Evolutionary conservation across 2,329 filamentous ascomycete species (phyloP), one percentile per base, ranked within the genome.

Genomic region (Emericellopsis cladophorae): DNA sequence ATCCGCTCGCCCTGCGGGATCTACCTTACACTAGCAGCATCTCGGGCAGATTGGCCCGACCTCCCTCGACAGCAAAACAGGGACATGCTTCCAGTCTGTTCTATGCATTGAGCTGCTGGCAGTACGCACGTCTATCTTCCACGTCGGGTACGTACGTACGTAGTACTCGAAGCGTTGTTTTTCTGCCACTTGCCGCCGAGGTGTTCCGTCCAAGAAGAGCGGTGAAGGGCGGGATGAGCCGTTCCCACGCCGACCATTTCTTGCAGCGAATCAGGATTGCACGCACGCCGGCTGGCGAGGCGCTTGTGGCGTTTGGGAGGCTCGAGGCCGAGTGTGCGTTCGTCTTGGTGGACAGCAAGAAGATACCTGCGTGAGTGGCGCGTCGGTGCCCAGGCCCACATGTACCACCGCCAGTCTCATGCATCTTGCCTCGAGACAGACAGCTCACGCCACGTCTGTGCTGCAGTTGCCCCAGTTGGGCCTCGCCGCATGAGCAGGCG

Each of bases 361-460:
- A 15, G 21, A 42, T 54, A 56, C 49, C 44, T 50, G 44, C 46
- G 47, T 50, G 50, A 41, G 18, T 49, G 51, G 57, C 44, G 57
- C 54, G 56, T 60, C 42, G 57, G 55, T 62, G 55, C 58, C 58
- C 57, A 60, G 59, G 46, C 37, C 26, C 48, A 36, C 49, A 53
- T 52, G 59, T 62, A 60, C 16, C 21, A 29, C 26, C n/a, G n/a
- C n/a, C n/a, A n/a, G n/a, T n/a, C n/a, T 9, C 12, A n/a, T 29
- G 26, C 26, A 29, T 7, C 26, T 9, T 29, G 26, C 18, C 33
- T 35, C 33, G n/a, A 35, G n/a, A 8, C 33, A 35, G n/a, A 7
- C 26, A 29, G 12, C 26, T 29, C 26, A 29, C 26, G 26, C 26
- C 26, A 29, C 26, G 26, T 29, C 26, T 9, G 33, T 11, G 8